phyloP scores from a whole-genome alignment of 2,329 filamentous ascomycete species.

The Zymoseptoria pseudotritici region DNA sequence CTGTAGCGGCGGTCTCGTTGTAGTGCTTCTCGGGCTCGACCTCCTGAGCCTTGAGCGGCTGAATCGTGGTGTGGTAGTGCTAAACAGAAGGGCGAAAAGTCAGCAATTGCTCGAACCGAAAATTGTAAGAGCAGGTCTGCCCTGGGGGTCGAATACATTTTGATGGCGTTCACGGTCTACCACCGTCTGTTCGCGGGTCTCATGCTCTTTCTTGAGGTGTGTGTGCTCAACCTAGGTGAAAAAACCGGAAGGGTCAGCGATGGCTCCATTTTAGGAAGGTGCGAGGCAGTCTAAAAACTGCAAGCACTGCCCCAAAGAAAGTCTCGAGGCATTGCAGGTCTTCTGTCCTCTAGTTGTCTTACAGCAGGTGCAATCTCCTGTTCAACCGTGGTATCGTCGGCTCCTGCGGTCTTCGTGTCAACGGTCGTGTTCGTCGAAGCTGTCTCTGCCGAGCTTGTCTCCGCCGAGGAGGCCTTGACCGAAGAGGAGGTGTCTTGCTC shows the following conservation, averaged over 20 bases:
- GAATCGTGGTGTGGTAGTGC: conserved; percentile 25
- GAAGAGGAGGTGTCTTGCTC: not conserved
- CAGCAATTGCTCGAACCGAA: not conserved
- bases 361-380: not conserved
- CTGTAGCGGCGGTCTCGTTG: conserved; percentile 12
- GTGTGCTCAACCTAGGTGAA: too few relatives aligned
- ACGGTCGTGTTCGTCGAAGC: not conserved
- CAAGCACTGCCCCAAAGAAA: too few relatives aligned
- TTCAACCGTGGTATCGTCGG: not conserved
- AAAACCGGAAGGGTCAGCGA: too few relatives aligned
- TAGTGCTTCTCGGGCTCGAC: conserved; percentile 15
- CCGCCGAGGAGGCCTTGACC: not conserved
- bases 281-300: too few relatives aligned
- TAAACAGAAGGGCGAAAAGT: not conserved
- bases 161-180: conserved; percentile 11
- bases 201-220: too few relatives aligned
- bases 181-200: conserved; percentile 11
- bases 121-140: conserved; percentile 6
- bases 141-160: conserved; percentile 11
- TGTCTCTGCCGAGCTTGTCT: not conserved
- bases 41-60: conserved; percentile 19
- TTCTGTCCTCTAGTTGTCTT: too few relatives aligned
- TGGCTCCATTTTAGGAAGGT: too few relatives aligned
- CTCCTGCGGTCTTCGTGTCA: not conserved
- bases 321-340: too few relatives aligned